Conservation (phyloP, 2,329 filamentous ascomycete species). For the Beauveria medogensis region DNA sequence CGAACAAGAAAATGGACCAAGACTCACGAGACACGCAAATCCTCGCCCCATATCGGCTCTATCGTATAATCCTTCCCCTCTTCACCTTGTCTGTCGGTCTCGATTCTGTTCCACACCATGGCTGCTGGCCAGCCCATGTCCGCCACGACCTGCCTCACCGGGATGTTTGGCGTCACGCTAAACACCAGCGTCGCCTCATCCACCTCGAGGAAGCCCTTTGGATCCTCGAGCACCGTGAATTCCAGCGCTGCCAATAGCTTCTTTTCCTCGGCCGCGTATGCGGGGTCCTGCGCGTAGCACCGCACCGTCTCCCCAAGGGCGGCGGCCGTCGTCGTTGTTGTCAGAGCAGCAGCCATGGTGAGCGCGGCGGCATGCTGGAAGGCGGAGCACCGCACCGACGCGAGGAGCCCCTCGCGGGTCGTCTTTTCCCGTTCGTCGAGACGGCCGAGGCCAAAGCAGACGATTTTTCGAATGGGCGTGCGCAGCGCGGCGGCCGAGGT, state of each 20-base stretch:
- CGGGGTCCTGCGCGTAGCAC: conserved; percentile 14
- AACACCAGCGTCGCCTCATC: conserved; percentile 16
- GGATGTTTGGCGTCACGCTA: conserved; percentile 12
- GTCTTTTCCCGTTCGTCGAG: neutral
- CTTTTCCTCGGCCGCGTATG: conserved; percentile 7
- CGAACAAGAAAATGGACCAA: neutral
- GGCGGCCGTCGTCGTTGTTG: neutral
- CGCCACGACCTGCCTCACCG: conserved; percentile 17
- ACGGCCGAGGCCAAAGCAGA: conserved; percentile 6
- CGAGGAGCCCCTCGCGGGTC: neutral
- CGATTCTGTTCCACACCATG: conserved; percentile 15
- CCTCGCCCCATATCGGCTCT: neutral
- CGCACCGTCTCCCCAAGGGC: neutral
- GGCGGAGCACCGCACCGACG: neutral
- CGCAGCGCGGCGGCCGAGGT: neutral
- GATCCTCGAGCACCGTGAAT: conserved; percentile 12
- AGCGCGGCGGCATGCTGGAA: conserved; percentile 19
- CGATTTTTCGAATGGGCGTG: neutral
- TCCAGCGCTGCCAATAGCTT: neutral
- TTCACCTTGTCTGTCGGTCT: neutral
- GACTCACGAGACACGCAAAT: neutral
- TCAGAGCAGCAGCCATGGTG: neutral
- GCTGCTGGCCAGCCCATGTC: conserved; percentile 16
- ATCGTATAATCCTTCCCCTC: neutral
- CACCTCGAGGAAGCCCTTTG: conserved; percentile 15